A percentile compares a stretch with the other conserved stretches of the same genome.
These are phyloP conservation scores for Penicillium manginii DNA, from an alignment of 495 filamentous ascomycete species.

Conservation along the genomic window DNA sequence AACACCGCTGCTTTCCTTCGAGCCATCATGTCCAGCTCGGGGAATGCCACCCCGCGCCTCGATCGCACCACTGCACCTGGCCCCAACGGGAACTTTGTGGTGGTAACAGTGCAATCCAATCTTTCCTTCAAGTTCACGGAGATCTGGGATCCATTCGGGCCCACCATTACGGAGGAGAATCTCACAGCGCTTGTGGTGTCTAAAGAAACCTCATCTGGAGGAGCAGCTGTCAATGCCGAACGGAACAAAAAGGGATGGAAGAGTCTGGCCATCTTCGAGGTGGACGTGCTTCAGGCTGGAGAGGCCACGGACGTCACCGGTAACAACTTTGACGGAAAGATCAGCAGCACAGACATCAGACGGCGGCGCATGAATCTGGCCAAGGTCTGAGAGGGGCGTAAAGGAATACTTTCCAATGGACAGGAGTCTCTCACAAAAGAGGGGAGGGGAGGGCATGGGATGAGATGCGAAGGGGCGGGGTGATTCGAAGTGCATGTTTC, in stretches of 20 bases:
- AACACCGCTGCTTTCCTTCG: conserved; percentile 72
- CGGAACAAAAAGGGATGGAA: conserved; percentile 78
- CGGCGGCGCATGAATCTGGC: conserved; percentile 51
- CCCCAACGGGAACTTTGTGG: conserved; percentile 55
- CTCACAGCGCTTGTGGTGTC: conserved; percentile 86
- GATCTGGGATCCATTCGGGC: conserved; percentile 88
- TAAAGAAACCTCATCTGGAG: conserved; percentile 84
- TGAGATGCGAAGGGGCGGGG: too few species aligned
- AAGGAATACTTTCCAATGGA: not conserved
- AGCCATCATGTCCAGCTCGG: conserved; percentile 65
- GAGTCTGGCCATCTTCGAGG: conserved; percentile 78
- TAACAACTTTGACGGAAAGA: conserved; percentile 73
- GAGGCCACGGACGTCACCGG: conserved; percentile 53
- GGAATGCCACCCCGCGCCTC: conserved; percentile 29
- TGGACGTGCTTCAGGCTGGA: conserved; percentile 82
- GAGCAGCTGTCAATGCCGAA: conserved; percentile 79
- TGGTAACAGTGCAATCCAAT: conserved; percentile 47
- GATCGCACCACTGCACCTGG: conserved; percentile 43
- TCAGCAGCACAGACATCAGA: conserved; percentile 83
- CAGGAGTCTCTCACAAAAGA: not conserved
- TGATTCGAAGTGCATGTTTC: not conserved
- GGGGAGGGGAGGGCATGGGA: not conserved
- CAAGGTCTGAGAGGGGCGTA: conserved; percentile 27
- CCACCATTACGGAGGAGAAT: conserved; percentile 80
- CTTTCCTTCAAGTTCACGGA: conserved; percentile 72